Evolutionary conservation across 768 basidiomycete species (phyloP).

Genomic region (Clitopilus passeckerianus): DNA sequence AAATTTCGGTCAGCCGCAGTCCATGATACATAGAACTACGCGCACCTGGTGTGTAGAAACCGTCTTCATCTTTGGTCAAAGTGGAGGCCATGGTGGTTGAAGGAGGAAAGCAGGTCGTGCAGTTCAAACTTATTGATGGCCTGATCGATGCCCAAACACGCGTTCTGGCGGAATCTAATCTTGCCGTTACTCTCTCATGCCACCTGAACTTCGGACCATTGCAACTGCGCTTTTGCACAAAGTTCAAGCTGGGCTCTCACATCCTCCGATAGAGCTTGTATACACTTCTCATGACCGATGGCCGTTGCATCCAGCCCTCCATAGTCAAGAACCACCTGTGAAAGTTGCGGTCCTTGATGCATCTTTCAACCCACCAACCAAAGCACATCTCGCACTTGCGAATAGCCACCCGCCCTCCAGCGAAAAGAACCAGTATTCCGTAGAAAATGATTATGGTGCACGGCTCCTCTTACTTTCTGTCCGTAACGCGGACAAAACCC

Average conservation of each 20-base stretch:
- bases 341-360: conserved; percentile 80
- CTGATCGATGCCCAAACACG: neutral
- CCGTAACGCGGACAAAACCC: conserved; percentile 79
- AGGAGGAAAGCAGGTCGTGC: neutral
- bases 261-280: conserved; percentile 52
- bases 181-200: neutral
- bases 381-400: conserved; percentile 78
- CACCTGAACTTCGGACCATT: neutral
- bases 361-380: conserved; percentile 90
- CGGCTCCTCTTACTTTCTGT: conserved; percentile 78
- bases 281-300: conserved; percentile 57
- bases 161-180: conserved; percentile 1
- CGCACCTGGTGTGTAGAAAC: conserved; percentile 67
- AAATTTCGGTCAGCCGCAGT: neutral
- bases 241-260: conserved; percentile 38
- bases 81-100: conserved; percentile 13
- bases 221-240: conserved; percentile 19
- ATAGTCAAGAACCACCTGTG: conserved; percentile 10
- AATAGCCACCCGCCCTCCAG: conserved; percentile 30
- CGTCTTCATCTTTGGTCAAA: conserved; percentile 76
- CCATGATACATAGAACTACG: neutral
- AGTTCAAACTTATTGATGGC: neutral
- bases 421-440: neutral
- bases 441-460: conserved; percentile 52
- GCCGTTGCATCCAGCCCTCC: conserved; percentile 33